These are phyloP conservation scores for barley (Hordeum vulgare) DNA, from an alignment of 176 grass and related monocot genomes.

Conservation along the genomic window MorexV3_pseudomolecules_assembly NC_058520.1:134225890-134226389, in stretches of 20 bases:
- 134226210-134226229: not conserved
- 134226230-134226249: not conserved
- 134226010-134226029: conserved; percentile 41
- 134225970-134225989: conserved; percentile 29
- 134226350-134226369: too few species aligned
- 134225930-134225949: conserved; percentile 55
- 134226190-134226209: not conserved
- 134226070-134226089: not conserved
- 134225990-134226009: conserved; percentile 29
- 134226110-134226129: not conserved
- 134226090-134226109: not conserved
- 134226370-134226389: too few species aligned
- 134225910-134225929: conserved; percentile 35
- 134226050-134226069: not conserved
- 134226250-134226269: not conserved
- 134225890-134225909: conserved; percentile 86
- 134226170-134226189: not conserved
- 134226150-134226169: conserved; percentile 27
- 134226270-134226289: too few species aligned
- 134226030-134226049: not conserved
- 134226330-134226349: too few species aligned
- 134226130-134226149: conserved; percentile 22
- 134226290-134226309: too few species aligned
- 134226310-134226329: too few species aligned
- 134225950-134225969: conserved; percentile 35